Base-by-base conservation (phyloP, 345 rosid species). In the Linum lewisii region DNA sequence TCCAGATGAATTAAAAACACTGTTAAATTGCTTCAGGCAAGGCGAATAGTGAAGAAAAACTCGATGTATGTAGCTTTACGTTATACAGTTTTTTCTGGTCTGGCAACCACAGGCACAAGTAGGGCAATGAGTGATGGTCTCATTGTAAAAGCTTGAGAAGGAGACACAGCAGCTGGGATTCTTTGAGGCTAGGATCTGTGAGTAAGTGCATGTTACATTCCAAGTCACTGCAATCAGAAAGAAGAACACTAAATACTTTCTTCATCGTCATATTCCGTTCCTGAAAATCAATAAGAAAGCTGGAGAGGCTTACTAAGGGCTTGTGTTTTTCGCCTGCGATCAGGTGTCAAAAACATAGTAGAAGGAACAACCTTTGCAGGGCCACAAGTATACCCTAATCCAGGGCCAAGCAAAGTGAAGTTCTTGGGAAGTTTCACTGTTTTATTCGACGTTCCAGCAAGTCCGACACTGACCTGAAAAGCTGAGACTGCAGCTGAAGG, bases 351-450 rank as follows among this genome's bases (percentile, higher is more conserved):
- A 16, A 42, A 42, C 47, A 42, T 16, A 11, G 47, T 42, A 42
- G 47, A 42, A 42, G 47, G 47, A 42, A 42, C 47, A 42, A 42
- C 47, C 47, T 42, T 42, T 42, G 47, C 47, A 42, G 47, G 47
- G 15, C 47, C 47, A 42, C 47, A 42, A 16, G 47, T 42, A 16
- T 42, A 42, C 16, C 47, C 47, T 42, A 42, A 42, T 11, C 47
- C 47, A 42, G 47, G 47, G 13, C 47, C 47, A 11, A 42, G 47
- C 15, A 42, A 16, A 42, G 47, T 42, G 47, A 42, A 42, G 47
- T 42, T 42, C 47, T 42, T 42, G 9, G 47, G 47, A 42, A 42
- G 47, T 16, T 42, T 42, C 15, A 42, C 47, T 1, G 47, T 42
- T 11, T 42, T 42, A 16, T 42, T 42, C 15, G 47, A 4, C 2